Base-by-base conservation (phyloP, 192 early-diverging fungal genomes). In the Linnemannia exigua region DNA sequence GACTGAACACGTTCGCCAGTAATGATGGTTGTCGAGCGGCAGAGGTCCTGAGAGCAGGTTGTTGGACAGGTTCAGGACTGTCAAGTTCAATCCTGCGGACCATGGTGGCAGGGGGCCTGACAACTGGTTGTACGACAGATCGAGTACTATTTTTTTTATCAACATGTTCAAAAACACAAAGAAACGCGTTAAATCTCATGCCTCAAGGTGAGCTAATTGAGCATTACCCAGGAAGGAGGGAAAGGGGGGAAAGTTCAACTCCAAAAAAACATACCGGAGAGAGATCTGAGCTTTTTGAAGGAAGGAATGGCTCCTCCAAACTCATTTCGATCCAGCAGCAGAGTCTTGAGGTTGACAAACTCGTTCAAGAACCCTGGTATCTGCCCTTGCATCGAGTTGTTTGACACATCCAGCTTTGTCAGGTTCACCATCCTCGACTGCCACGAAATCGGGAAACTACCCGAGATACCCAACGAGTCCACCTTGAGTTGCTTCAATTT, bases 291-390 rank as follows among this genome's bases (percentile, higher is more conserved):
- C 17, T 50, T 61, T 4, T 50, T 25, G 14, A 85, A 35, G 0
- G 73, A 28, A 11, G 83, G 83, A 51, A 85, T 85, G 5, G 73
- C 47, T 25, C 83, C 83, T 71, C 83, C 83, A 85, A 85, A 85
- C 69, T 85, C 83, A 41, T 85, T 85, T 17, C 77, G 72, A 31
- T 85, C 83, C 77, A 85, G 48, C 61, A 85, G 33, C 68, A 85
- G 28, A 0, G 83, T 85, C 52, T 85, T 79, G 4, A 85, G 52
- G 33, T 74, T 78, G 5, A 54, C 38, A 54, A 76, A 85, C 31
- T 36, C 46, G 70, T 79, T 72, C 41, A 85, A 72, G 31, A 71
- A 85, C 0, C 47, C 77, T 17, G 83, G 83, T 19, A 85, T 71
- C 28, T 17, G 58, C 0, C 77, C 83, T 75, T 85, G 83, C 83